A percentile compares a stretch with the other conserved stretches of the same genome.
These are phyloP conservation scores for Taphrina flavorubra DNA, from an alignment of 1,139 yeast species.

Conservation along the genomic window DNA sequence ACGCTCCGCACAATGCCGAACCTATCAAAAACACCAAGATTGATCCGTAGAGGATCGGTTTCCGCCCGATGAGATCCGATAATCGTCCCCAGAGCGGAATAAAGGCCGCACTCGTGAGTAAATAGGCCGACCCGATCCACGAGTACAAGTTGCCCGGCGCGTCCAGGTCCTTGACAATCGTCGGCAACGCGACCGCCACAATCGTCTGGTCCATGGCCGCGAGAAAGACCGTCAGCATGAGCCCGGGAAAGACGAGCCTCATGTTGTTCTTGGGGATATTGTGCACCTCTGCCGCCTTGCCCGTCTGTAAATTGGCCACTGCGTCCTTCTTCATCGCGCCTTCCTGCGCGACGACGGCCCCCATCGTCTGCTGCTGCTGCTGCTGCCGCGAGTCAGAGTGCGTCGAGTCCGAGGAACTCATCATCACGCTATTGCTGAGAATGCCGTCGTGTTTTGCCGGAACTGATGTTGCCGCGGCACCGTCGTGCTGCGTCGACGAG, in stretches of 20 bases:
- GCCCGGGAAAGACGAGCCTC: conserved; percentile 53
- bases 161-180: conserved; percentile 62
- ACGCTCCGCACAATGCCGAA: conserved; percentile 64
- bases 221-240: conserved; percentile 61
- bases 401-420: neutral
- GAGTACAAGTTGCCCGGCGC: conserved; percentile 60
- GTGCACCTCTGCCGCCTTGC: conserved; percentile 8
- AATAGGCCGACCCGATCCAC: conserved; percentile 56
- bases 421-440: neutral
- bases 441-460: neutral
- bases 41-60: conserved; percentile 59
- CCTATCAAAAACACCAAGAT: conserved; percentile 66
- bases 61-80: conserved; percentile 67
- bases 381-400: neutral
- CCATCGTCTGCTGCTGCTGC: no score
- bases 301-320: conserved; percentile 8
- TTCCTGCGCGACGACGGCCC: neutral
- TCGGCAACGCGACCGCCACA: conserved; percentile 63
- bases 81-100: conserved; percentile 68
- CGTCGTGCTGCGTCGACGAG: no score
- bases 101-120: conserved; percentile 65
- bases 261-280: conserved; percentile 47
- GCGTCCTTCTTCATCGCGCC: conserved; percentile 8
- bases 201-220: conserved; percentile 74
- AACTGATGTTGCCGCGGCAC: no score